phyloP scores from a whole-genome alignment of 2,329 filamentous ascomycete genomes.

The Claviceps arundinis region DNA sequence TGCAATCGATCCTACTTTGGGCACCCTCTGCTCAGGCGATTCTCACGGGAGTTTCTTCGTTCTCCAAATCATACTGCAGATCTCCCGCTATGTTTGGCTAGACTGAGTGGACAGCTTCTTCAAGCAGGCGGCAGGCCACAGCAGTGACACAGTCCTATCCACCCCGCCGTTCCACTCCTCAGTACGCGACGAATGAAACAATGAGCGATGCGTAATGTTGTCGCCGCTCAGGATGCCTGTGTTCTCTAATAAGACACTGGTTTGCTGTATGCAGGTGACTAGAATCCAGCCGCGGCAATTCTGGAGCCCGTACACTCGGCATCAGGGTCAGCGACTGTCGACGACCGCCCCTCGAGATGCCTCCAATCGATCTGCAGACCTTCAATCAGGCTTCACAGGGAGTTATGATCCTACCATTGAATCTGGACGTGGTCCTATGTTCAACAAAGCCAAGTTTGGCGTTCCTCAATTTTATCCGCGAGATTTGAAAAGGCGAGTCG shows the following conservation, averaged over 20 bases:
- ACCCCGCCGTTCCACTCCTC: background rate
- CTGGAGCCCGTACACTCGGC: background rate
- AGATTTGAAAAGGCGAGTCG: slow-evolving; percentile 75
- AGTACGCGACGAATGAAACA: background rate
- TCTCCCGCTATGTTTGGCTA: background rate
- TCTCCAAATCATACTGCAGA: background rate
- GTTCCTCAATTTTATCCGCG: slow-evolving; percentile 51
- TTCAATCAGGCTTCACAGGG: slow-evolving; percentile 45
- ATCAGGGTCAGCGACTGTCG: background rate
- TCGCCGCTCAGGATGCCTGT: background rate
- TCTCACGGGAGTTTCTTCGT: background rate
- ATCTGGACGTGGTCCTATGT: slow-evolving; percentile 45
- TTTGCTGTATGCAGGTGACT: background rate
- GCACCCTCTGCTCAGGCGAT: background rate
- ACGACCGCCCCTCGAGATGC: slow-evolving; percentile 5
- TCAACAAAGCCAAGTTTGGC: slow-evolving; percentile 41
- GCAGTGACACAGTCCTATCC: background rate
- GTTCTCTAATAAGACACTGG: background rate
- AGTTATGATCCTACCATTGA: slow-evolving; percentile 44
- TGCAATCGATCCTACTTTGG: background rate
- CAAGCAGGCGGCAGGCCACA: background rate
- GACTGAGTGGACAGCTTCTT: background rate
- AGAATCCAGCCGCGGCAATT: background rate
- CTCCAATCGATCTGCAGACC: slow-evolving; percentile 31
- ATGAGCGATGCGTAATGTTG: slow-evolving; percentile 1